Conservation (phyloP, 139 green algal genomes). For the Zygnema cylindricum region DNA sequence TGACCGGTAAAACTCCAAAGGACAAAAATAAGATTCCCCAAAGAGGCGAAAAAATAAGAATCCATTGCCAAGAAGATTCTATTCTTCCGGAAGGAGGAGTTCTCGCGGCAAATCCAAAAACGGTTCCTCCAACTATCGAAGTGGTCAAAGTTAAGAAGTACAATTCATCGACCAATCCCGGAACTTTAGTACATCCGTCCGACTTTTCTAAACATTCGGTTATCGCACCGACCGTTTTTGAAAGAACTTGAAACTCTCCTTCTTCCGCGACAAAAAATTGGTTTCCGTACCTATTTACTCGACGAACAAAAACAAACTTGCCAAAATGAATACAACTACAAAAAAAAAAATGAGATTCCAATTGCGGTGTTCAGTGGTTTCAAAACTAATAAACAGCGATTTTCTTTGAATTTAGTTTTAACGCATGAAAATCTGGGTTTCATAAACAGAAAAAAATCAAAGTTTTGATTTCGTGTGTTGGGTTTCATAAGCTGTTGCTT, state of each 20-base stretch:
- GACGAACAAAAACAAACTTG: neutral
- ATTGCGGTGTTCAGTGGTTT: neutral
- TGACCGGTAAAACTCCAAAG: slow-evolving; percentile 53
- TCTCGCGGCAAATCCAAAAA: slow-evolving; percentile 61
- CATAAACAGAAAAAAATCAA: too few relatives aligned
- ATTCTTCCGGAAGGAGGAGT: slow-evolving; percentile 53
- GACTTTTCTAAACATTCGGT: slow-evolving; percentile 35
- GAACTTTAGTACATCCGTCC: slow-evolving; percentile 47
- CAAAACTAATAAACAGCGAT: neutral
- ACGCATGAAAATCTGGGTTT: too few relatives aligned
- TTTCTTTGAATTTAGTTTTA: too few relatives aligned
- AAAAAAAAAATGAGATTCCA: too few relatives aligned
- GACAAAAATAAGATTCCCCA: slow-evolving; percentile 53
- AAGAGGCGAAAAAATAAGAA: slow-evolving; percentile 56
- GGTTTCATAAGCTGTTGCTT: too few relatives aligned
- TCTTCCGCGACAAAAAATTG: slow-evolving; percentile 60
- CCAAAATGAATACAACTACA: too few relatives aligned
- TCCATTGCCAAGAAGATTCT: slow-evolving; percentile 58
- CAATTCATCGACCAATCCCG: slow-evolving; percentile 57
- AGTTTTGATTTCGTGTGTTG: too few relatives aligned
- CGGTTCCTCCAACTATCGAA: slow-evolving; percentile 55
- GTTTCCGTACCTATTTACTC: slow-evolving; percentile 34
- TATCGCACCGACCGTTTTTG: slow-evolving; percentile 17
- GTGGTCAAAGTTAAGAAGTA: slow-evolving; percentile 64
- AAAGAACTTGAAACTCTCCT: slow-evolving; percentile 28